phyloP scores from a whole-genome alignment of 2,329 filamentous ascomycete species.

The Dothistroma pini region DNA sequence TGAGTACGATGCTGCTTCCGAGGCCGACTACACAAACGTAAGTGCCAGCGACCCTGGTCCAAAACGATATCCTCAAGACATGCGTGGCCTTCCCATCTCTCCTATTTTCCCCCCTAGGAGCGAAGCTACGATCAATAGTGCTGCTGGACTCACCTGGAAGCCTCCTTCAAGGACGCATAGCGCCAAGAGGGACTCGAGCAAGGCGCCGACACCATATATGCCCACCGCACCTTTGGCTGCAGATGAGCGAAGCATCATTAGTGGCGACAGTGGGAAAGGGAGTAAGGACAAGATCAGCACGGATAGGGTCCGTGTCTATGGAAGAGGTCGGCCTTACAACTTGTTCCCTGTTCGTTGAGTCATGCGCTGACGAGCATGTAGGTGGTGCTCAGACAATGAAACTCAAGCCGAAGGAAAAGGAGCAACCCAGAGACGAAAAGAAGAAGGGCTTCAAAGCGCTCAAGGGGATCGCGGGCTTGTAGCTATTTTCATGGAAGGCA shows the following conservation, averaged over 20 bases:
- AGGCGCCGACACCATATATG: conserved; percentile 23
- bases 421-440: conserved; percentile 11
- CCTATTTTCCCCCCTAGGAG: conserved; percentile 19
- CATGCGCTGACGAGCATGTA: conserved; percentile 18
- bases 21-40: conserved; percentile 11
- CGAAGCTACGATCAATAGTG: conserved; percentile 22
- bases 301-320: conserved; percentile 51
- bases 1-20: conserved; percentile 18
- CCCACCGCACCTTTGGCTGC: conserved; percentile 28
- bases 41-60: conserved; percentile 24
- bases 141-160: conserved; percentile 26
- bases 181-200: conserved; percentile 24
- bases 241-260: conserved; percentile 29
- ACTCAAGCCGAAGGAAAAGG: conserved; percentile 43
- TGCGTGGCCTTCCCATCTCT: conserved; percentile 12
- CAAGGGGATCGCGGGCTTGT: conserved; percentile 9
- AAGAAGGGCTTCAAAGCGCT: conserved; percentile 19
- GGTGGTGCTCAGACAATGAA: conserved; percentile 54
- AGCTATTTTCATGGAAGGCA: neutral
- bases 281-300: conserved; percentile 46
- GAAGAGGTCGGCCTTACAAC: conserved; percentile 48
- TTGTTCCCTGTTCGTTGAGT: neutral
- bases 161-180: conserved; percentile 17
- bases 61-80: conserved; percentile 8
- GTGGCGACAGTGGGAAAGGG: conserved; percentile 28